These are phyloP conservation scores for Saksenaea vasiformis DNA, from an alignment of 371 early-diverging fungal genomes.

Conservation along the genomic window DNA sequence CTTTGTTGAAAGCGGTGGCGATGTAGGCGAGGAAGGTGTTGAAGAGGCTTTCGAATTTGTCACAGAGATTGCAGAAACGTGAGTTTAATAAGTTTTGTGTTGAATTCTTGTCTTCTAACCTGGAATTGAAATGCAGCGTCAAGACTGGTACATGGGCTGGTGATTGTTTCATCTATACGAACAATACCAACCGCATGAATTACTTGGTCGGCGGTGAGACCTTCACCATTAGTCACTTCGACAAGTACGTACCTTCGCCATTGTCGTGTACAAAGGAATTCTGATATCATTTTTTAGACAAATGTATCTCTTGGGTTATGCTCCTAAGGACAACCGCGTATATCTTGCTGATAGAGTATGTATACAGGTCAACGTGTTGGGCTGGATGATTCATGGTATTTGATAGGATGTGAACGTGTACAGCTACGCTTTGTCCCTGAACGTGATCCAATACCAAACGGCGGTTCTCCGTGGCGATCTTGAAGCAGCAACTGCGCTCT, in stretches of 20 bases:
- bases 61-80: slow-evolving; percentile 86
- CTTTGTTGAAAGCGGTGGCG: slow-evolving; percentile 73
- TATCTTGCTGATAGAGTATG: slow-evolving; percentile 87
- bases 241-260: slow-evolving; percentile 50
- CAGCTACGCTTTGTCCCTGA: slow-evolving; percentile 89
- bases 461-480: slow-evolving; percentile 92
- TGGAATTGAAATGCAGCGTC: slow-evolving; percentile 48
- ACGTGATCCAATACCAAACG: slow-evolving; percentile 95
- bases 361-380: neutral
- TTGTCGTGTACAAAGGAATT: neutral
- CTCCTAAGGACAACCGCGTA: slow-evolving; percentile 91
- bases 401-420: slow-evolving; percentile 81
- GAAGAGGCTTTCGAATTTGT: slow-evolving; percentile 96
- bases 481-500: slow-evolving; percentile 73
- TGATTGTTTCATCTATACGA: slow-evolving; percentile 97
- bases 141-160: slow-evolving; percentile 97
- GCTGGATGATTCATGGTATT: neutral
- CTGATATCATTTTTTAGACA: slow-evolving; percentile 38
- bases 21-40: slow-evolving; percentile 89
- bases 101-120: neutral
- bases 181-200: slow-evolving; percentile 85
- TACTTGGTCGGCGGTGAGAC: slow-evolving; percentile 93
- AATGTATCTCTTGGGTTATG: slow-evolving; percentile 92
- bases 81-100: slow-evolving; percentile 7
- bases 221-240: slow-evolving; percentile 94